Base-by-base conservation (phyloP, 2,329 filamentous ascomycete genomes). In the Ceratocystis cubensis region DNA sequence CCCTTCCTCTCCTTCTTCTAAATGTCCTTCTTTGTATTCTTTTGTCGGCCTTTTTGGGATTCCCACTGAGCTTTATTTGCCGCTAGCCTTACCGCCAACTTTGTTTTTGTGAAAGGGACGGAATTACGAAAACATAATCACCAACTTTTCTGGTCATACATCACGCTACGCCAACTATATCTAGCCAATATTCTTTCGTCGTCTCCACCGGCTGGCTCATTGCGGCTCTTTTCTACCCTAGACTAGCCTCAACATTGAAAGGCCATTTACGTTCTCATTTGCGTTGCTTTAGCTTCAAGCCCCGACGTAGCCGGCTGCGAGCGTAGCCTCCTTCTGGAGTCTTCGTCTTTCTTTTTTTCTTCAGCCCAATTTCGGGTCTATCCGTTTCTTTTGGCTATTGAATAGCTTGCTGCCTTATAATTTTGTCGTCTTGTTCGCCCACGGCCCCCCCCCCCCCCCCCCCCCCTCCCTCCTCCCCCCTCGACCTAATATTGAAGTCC, bases 1-100 rank as follows among this genome's bases (percentile, higher is more conserved):
- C 17, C 46, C 33, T 63, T 25, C 41, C 8, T 48, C 41, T 44
- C 53, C 53, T 57, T 57, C 53, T 30, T 57, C 53, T 30, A 30
- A 57, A 57, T 17, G 53, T 57, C 53, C 53, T 59, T 46, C 45
- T 63, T 28, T 28, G 41, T 41, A 22, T 63, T 46, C 61, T 63
- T 63, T 63, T 48, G 61, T n/a, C 61, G 22, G 13, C 61, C 61
- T 8, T 46, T 63, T 63, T 63, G 41, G 61, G 61, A 46, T 46
- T 30, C 6, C 3, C 41, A 10, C 6, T 41, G n/a, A 33, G 56
- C 56, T 59, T 59, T 59, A 59, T 59, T 33, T 59, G 56, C 56
- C 56, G 33, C 28, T 63, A 63, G 61, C 45, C 41, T 33, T 46
- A 15, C 37, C 44, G 20, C 20, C 41, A 30, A 48, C 45, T 63